These are phyloP conservation scores for Annulohypoxylon bovei DNA, from an alignment of 495 filamentous ascomycete genomes.

Conservation along the genomic window DNA sequence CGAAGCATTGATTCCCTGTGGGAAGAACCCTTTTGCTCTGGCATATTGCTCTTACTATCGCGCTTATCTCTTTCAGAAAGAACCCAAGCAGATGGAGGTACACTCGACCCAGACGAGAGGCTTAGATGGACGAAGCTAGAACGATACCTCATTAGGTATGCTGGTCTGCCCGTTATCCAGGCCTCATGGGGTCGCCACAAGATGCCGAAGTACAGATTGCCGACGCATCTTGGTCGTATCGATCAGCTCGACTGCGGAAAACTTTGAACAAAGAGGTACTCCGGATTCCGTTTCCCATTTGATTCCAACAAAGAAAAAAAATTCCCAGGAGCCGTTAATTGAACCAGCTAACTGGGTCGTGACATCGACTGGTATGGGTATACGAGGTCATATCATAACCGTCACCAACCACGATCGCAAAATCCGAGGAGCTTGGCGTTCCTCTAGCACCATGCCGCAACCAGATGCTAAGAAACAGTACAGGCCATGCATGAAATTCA, in stretches of 20 bases:
- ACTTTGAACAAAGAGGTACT: constrained; percentile 32
- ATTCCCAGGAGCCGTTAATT: constrained; percentile 9
- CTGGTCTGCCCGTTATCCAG: neutral
- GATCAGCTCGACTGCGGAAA: constrained; percentile 39
- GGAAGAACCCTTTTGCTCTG: constrained; percentile 25
- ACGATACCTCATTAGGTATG: neutral
- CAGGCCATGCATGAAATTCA: constrained; percentile 1
- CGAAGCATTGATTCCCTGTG: neutral
- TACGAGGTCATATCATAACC: constrained; percentile 10
- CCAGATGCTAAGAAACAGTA: constrained; percentile 8
- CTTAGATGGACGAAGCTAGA: neutral
- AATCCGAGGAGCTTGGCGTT: constrained; percentile 7
- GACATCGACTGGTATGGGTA: constrained; percentile 15
- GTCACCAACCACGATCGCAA: neutral
- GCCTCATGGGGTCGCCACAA: constrained; percentile 18
- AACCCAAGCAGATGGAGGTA: constrained; percentile 49
- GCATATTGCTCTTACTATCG: constrained; percentile 63
- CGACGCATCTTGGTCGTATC: constrained; percentile 28
- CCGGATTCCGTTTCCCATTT: constrained; percentile 31
- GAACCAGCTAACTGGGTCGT: constrained; percentile 12
- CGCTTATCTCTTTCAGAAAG: constrained; percentile 67
- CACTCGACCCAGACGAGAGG: constrained; percentile 5
- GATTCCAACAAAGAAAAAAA: constrained; percentile 32
- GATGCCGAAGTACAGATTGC: constrained; percentile 28
- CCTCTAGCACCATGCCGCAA: constrained; percentile 15